phyloP scores from a whole-genome alignment of 805 yeast species.

The Candida coleopterorum region DNA sequence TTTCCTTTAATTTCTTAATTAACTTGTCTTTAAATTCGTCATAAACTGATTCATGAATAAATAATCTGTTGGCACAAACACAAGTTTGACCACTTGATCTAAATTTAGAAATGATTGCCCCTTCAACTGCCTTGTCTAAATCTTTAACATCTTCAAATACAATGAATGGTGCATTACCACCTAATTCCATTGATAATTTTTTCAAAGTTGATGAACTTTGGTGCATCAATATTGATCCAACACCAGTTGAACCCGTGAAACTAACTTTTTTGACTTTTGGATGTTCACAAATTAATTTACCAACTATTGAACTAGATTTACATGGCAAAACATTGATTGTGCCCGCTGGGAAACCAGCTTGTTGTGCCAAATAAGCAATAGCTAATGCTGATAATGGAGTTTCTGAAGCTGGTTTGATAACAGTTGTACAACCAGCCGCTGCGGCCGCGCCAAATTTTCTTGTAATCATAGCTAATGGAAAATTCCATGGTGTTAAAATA shows the following conservation, averaged over 20 bases:
- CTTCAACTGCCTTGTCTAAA: slow-evolving; percentile 50
- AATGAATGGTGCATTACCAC: slow-evolving; percentile 65
- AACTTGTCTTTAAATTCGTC: slow-evolving; percentile 44
- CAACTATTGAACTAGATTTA: slow-evolving; percentile 42
- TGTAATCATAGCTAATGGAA: slow-evolving; percentile 75
- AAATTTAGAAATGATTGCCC: slow-evolving; percentile 51
- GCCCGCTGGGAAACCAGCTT: slow-evolving; percentile 73
- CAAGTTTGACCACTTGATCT: slow-evolving; percentile 64
- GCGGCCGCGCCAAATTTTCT: slow-evolving; percentile 71
- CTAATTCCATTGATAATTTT: slow-evolving; percentile 58
- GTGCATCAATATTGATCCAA: slow-evolving; percentile 56
- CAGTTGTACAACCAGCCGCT: slow-evolving; percentile 77
- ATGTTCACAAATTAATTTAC: slow-evolving; percentile 46
- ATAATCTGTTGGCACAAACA: slow-evolving; percentile 58
- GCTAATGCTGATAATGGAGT: slow-evolving; percentile 75
- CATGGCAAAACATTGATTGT: slow-evolving; percentile 61
- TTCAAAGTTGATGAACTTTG: slow-evolving; percentile 55
- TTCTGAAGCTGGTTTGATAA: slow-evolving; percentile 72
- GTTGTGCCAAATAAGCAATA: slow-evolving; percentile 50
- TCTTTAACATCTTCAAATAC: slow-evolving; percentile 55
- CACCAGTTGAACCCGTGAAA: slow-evolving; percentile 62
- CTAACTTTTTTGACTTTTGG: slow-evolving; percentile 48
- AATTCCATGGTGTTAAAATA: slow-evolving; percentile 79
- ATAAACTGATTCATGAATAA: slow-evolving; percentile 48
- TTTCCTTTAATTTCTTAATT: slow-evolving; percentile 28